phyloP scores from a whole-genome alignment of 2,329 filamentous ascomycete species.

The Metarhizium sp. region DNA sequence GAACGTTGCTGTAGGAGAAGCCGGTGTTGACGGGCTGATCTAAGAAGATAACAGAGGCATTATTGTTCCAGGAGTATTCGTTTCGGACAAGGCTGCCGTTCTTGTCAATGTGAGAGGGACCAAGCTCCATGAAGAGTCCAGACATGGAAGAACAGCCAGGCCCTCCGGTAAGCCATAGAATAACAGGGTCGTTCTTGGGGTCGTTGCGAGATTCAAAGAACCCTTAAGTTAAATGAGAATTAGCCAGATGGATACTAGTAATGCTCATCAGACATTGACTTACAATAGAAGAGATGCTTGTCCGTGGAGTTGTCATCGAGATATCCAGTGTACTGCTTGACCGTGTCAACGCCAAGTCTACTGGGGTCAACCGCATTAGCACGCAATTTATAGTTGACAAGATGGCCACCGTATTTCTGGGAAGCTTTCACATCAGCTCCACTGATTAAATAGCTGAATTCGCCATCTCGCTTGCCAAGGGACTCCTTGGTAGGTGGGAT shows the following conservation, averaged over 20 bases:
- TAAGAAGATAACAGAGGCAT: slow-evolving; percentile 97
- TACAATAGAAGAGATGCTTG: slow-evolving; percentile 97
- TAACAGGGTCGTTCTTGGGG: slow-evolving; percentile 87
- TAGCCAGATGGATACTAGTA: background rate
- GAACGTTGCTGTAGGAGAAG: slow-evolving; percentile 86
- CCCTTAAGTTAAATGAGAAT: slow-evolving; percentile 42
- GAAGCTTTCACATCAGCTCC: background rate
- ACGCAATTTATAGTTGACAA: slow-evolving; percentile 65
- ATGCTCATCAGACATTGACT: slow-evolving; percentile 24
- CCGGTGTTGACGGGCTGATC: slow-evolving; percentile 98
- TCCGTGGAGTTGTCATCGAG: slow-evolving; percentile 91
- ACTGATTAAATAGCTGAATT: background rate
- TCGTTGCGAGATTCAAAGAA: slow-evolving; percentile 99
- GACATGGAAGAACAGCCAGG: slow-evolving; percentile 94
- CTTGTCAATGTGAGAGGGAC: slow-evolving; percentile 74
- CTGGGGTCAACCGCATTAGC: slow-evolving; percentile 83
- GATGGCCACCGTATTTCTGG: background rate
- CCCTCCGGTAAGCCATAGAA: slow-evolving; percentile 89
- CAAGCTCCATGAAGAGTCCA: slow-evolving; percentile 93
- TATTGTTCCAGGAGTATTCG: slow-evolving; percentile 87
- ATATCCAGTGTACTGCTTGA: slow-evolving; percentile 97
- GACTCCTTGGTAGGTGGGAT: background rate
- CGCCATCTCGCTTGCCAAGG: background rate
- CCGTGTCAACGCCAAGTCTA: slow-evolving; percentile 73
- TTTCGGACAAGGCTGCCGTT: slow-evolving; percentile 77